Conservation (phyloP, 495 filamentous ascomycete species). For the Neurospora sp. region DNA sequence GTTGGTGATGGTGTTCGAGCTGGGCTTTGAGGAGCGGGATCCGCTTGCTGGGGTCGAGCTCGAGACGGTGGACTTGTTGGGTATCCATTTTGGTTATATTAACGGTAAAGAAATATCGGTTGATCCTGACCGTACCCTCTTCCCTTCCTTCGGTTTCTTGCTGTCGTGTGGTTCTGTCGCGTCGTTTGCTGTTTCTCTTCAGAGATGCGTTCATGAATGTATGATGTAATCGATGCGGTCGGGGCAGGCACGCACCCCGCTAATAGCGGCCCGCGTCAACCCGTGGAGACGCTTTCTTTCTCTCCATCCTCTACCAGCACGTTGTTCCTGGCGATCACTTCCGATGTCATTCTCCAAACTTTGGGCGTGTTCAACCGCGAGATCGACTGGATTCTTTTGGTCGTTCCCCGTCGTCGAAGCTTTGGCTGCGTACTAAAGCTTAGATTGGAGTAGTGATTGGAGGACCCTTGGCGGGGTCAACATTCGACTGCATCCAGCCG, state of each 20-base stretch:
- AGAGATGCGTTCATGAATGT: not conserved
- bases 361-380: not conserved
- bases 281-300: not conserved
- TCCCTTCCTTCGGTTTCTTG: no score
- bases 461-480: not conserved
- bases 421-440: not conserved
- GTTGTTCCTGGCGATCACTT: not conserved
- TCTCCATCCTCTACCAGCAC: not conserved
- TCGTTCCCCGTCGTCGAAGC: no score
- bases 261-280: not conserved
- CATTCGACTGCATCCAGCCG: not conserved
- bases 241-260: not conserved
- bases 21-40: constrained; percentile 11
- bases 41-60: constrained; percentile 14
- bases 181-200: not conserved
- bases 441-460: not conserved
- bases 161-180: not conserved
- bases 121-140: no score
- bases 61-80: constrained; percentile 3
- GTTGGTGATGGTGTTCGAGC: not conserved
- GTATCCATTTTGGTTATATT: not conserved
- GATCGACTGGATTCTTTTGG: no score
- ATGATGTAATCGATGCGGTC: not conserved
- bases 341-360: not conserved
- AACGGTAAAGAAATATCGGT: no score